These are phyloP conservation scores for Dictyostelium purpureum DNA, from an alignment of 78 protist species.

Conservation along the genomic window DNA sequence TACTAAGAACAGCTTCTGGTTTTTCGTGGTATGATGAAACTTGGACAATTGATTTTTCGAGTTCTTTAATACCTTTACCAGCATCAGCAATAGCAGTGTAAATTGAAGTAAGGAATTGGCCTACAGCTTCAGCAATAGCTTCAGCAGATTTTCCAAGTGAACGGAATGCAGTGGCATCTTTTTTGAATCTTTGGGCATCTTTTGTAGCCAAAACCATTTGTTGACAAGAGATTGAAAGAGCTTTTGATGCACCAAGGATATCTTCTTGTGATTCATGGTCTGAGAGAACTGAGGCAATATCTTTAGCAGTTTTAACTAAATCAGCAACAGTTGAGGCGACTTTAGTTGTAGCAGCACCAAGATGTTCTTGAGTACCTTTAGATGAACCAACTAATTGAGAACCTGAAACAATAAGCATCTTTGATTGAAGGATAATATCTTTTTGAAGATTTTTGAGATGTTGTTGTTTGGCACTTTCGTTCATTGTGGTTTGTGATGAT, in stretches of 20 bases:
- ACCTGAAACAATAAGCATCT: constrained; percentile 39
- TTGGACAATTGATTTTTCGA: constrained; percentile 38
- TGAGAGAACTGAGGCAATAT: constrained; percentile 20
- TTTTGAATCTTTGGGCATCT: constrained; percentile 85
- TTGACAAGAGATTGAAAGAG: constrained; percentile 65
- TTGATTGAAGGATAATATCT: constrained; percentile 57
- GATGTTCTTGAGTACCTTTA: constrained; percentile 67
- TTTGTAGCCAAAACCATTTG: constrained; percentile 73
- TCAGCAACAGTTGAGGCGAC: constrained; percentile 40
- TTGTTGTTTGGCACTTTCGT: constrained; percentile 2
- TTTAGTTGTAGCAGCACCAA: constrained; percentile 72
- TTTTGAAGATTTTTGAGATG: constrained; percentile 54
- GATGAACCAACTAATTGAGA: constrained; percentile 77
- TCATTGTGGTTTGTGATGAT: background rate
- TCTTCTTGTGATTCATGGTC: constrained; percentile 72
- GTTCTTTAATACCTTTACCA: constrained; percentile 78
- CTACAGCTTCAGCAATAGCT: constrained; percentile 78
- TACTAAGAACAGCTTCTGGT: constrained; percentile 31
- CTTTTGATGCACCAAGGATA: constrained; percentile 65
- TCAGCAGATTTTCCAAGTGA: constrained; percentile 78
- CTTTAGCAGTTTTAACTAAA: constrained; percentile 28
- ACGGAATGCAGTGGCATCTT: constrained; percentile 73
- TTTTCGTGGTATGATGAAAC: constrained; percentile 35
- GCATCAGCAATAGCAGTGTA: constrained; percentile 74
- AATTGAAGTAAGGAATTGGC: constrained; percentile 33